A percentile compares a stretch with the other conserved stretches of the same genome.
Conservation (phyloP, 2,329 filamentous ascomycete species). For the Fusarium verticillioides region DNA sequence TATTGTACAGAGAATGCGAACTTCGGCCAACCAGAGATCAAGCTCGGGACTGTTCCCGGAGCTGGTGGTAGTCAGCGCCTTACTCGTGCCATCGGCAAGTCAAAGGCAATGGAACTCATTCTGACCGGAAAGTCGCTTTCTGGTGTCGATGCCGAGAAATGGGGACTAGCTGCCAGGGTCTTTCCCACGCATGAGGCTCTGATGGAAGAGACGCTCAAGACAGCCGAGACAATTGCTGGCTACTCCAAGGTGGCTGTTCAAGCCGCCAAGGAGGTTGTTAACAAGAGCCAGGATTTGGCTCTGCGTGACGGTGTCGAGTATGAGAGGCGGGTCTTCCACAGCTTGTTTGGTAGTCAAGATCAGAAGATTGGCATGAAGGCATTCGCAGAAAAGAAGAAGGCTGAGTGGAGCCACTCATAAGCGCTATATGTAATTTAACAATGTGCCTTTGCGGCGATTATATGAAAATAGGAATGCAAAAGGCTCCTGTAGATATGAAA, state of each 20-base stretch:
- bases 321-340: constrained; percentile 93
- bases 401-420: constrained; percentile 86
- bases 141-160: constrained; percentile 85
- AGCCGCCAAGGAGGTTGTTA: constrained; percentile 97
- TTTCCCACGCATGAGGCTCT: constrained; percentile 85
- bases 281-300: constrained; percentile 94
- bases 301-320: constrained; percentile 93
- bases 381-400: constrained; percentile 94
- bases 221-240: constrained; percentile 88
- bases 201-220: constrained; percentile 82
- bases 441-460: neutral
- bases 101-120: constrained; percentile 90
- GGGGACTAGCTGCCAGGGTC: constrained; percentile 87
- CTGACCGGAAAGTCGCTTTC: constrained; percentile 86
- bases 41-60: constrained; percentile 90
- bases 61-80: constrained; percentile 92
- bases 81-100: constrained; percentile 84
- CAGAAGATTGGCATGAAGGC: constrained; percentile 98
- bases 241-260: constrained; percentile 89
- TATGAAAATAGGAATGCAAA: neutral
- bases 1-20: constrained; percentile 89
- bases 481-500: neutral
- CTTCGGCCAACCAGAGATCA: constrained; percentile 98
- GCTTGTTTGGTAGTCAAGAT: constrained; percentile 91
- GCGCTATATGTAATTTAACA: neutral